Percentiles rank a stretch among this genome's conserved stretches.
Evolutionary conservation across 257 asterid species (phyloP).

Genomic region (Fraxinus americana): DNA sequence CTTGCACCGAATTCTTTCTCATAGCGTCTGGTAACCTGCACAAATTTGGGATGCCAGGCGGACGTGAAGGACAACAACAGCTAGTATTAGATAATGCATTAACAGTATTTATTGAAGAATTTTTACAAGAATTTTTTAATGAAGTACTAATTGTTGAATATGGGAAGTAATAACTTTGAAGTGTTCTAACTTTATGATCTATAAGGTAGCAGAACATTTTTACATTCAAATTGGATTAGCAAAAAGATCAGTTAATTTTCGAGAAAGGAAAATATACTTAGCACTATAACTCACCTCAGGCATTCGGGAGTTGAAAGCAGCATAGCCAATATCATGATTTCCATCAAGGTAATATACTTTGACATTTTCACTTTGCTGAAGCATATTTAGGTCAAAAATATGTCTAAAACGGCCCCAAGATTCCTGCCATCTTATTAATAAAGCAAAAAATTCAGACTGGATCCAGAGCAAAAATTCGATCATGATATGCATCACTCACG

Average conservation of each 20-base stretch:
- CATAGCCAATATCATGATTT: conserved; percentile 88
- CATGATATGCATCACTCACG: background rate
- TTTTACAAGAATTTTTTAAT: background rate
- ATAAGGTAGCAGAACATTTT: background rate
- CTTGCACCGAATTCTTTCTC: conserved; percentile 79
- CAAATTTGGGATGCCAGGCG: background rate
- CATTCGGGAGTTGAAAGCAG: conserved; percentile 58
- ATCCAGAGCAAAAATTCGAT: background rate
- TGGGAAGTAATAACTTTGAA: background rate
- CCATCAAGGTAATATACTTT: conserved; percentile 71
- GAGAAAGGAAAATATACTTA: background rate
- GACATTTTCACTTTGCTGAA: conserved; percentile 51
- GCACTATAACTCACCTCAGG: conserved; percentile 59
- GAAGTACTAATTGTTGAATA: background rate
- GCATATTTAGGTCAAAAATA: conserved; percentile 72
- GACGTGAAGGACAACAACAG: background rate
- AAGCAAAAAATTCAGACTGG: conserved; percentile 10
- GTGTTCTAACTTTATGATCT: background rate
- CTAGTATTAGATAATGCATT: background rate
- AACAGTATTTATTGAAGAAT: background rate
- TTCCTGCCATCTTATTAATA: conserved; percentile 73
- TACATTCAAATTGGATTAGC: background rate
- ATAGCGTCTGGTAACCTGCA: conserved; percentile 72
- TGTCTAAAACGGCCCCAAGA: conserved; percentile 87
- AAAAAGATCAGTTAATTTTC: background rate